phyloP scores from a whole-genome alignment of 2,329 filamentous ascomycete species.

The Knoxdaviesia capensis region DNA sequence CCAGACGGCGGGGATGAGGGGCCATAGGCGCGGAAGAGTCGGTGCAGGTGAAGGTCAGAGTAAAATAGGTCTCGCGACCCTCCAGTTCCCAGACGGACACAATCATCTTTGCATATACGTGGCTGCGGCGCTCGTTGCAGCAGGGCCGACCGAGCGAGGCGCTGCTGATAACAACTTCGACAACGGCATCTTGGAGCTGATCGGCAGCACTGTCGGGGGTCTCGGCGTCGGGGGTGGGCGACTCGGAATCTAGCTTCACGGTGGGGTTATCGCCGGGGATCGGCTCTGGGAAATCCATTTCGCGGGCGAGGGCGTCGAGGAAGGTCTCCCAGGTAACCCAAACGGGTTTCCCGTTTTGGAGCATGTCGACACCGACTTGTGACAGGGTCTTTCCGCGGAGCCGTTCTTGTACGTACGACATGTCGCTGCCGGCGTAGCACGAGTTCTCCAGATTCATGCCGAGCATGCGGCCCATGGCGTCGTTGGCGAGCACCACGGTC shows the following conservation, averaged over 20 bases:
- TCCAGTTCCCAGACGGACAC: constrained; percentile 55
- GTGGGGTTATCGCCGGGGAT: no score
- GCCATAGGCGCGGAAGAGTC: constrained; percentile 10
- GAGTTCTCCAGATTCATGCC: constrained; percentile 28
- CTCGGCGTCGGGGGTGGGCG: no score
- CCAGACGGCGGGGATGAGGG: constrained; percentile 26
- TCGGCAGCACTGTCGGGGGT: no score
- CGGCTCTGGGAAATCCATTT: no score
- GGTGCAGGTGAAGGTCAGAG: constrained; percentile 52
- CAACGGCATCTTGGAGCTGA: no score
- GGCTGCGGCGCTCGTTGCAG: constrained; percentile 11
- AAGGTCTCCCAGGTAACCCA: constrained; percentile 40
- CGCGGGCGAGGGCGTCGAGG: constrained; percentile 26
- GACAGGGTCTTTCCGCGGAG: constrained; percentile 46
- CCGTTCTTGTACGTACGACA: constrained; percentile 29
- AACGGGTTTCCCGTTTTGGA: constrained; percentile 43
- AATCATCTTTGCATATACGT: constrained; percentile 51
- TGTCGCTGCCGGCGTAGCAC: constrained; percentile 15
- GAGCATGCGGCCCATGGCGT: constrained; percentile 51
- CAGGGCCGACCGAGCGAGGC: no score
- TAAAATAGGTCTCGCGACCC: constrained; percentile 48
- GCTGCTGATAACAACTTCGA: no score
- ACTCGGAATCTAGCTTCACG: no score
- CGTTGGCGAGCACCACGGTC: constrained; percentile 53
- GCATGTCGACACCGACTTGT: constrained; percentile 52